Evolutionary conservation across 345 rosid genomes (phyloP).

Genomic region (Crucihimalaya himalaica): DNA sequence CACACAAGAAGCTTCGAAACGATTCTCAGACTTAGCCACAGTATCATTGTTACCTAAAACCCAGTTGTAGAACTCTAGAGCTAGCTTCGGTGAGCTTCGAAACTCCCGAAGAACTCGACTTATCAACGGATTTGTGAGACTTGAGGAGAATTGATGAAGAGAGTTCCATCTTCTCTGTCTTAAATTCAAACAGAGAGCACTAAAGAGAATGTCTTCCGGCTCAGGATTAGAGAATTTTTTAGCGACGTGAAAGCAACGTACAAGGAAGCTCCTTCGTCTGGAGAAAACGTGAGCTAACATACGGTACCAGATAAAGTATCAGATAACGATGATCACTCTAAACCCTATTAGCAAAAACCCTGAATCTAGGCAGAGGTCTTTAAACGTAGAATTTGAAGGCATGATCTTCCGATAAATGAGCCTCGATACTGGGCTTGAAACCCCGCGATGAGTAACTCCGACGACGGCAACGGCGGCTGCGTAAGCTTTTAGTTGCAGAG

Average conservation of each 20-base stretch:
- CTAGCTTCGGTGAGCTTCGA: slow-evolving; percentile 54
- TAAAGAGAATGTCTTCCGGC: slow-evolving; percentile 53
- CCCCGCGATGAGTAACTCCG: background rate
- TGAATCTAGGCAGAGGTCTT: background rate
- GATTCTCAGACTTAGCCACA: slow-evolving; percentile 30
- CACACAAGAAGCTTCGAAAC: slow-evolving; percentile 49
- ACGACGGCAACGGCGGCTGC: slow-evolving; percentile 8
- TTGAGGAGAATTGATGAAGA: slow-evolving; percentile 48
- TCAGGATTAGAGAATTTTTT: slow-evolving; percentile 43
- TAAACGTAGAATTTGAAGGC: slow-evolving; percentile 14
- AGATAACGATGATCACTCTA: background rate
- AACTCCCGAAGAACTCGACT: slow-evolving; percentile 55
- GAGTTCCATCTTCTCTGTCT: slow-evolving; percentile 65
- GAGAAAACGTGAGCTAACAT: slow-evolving; percentile 36
- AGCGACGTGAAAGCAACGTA: slow-evolving; percentile 52
- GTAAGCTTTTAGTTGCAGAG: background rate
- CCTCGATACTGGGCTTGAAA: background rate
- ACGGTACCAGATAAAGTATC: background rate
- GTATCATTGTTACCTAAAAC: slow-evolving; percentile 14
- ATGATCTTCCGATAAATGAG: background rate
- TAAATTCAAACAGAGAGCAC: slow-evolving; percentile 57
- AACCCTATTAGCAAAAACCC: slow-evolving; percentile 5
- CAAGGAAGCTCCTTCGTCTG: slow-evolving; percentile 37
- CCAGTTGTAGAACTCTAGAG: slow-evolving; percentile 65
- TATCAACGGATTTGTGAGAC: slow-evolving; percentile 47